phyloP scores from a whole-genome alignment of 1,284 basidiomycete species.

The Moesziomyces sp. region DNA sequence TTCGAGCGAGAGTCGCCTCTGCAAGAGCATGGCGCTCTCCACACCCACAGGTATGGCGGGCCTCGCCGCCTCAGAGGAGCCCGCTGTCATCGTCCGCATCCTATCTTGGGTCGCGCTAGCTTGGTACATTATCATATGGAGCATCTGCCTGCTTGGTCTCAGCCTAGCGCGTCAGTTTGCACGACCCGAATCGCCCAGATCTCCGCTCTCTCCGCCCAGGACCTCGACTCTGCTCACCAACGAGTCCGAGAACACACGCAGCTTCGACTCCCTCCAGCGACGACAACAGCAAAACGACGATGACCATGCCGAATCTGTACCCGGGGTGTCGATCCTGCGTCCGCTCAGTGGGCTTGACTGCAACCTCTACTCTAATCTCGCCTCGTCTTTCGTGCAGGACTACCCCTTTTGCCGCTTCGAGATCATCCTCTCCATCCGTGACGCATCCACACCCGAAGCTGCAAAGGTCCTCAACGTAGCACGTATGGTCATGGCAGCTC shows the following conservation, averaged over 20 bases:
- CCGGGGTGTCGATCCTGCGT: slow-evolving; percentile 62
- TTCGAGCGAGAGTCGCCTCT: no score
- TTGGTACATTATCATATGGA: slow-evolving; percentile 82
- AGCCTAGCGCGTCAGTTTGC: slow-evolving; percentile 57
- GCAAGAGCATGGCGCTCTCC: no score
- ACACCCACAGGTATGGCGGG: no score
- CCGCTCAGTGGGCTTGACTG: slow-evolving; percentile 64
- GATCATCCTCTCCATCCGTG: slow-evolving; percentile 60
- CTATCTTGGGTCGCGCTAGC: slow-evolving; percentile 66
- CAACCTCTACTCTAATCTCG: slow-evolving; percentile 62
- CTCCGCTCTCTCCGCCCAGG: slow-evolving; percentile 38
- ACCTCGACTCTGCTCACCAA: slow-evolving; percentile 30
- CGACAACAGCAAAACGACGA: slow-evolving; percentile 78
- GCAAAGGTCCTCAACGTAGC: slow-evolving; percentile 62
- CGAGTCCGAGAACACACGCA: slow-evolving; percentile 75
- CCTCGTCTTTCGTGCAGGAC: slow-evolving; percentile 62
- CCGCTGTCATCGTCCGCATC: background rate
- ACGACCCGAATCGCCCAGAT: slow-evolving; percentile 26
- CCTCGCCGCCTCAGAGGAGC: background rate
- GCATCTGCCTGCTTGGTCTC: slow-evolving; percentile 80
- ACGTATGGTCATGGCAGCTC: slow-evolving; percentile 50
- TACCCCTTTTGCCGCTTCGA: slow-evolving; percentile 61
- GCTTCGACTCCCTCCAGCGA: slow-evolving; percentile 59
- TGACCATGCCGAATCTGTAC: slow-evolving; percentile 70
- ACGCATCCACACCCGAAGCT: slow-evolving; percentile 32